These are phyloP conservation scores for Linaria vulgaris DNA, from an alignment of 257 asterid species.

Conservation along the genomic window DNA sequence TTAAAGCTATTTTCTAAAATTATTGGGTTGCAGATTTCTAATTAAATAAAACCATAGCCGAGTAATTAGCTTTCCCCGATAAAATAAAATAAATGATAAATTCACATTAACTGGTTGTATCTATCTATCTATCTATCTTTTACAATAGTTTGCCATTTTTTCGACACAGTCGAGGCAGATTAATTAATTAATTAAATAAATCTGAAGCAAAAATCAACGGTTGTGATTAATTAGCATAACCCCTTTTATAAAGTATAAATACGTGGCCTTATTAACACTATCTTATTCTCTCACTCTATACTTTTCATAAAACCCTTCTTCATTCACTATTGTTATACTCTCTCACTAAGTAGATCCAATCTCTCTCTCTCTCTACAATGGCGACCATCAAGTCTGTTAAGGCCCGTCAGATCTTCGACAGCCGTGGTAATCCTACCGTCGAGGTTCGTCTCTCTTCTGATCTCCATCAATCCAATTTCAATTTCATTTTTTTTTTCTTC, in stretches of 20 bases:
- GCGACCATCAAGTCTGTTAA: conserved; percentile 57
- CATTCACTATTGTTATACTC: background rate
- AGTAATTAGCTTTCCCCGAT: background rate
- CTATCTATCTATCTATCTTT: background rate
- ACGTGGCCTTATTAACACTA: background rate
- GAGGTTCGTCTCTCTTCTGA: conserved; percentile 48
- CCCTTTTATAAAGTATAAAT: conserved; percentile 38
- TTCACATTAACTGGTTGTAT: background rate
- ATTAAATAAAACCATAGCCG: background rate
- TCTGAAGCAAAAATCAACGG: conserved; percentile 38
- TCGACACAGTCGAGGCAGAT: conserved; percentile 32
- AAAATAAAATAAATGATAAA: background rate
- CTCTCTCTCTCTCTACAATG: conserved; percentile 31
- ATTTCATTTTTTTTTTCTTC: background rate
- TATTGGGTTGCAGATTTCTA: too few species aligned
- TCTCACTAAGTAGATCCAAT: conserved; percentile 18
- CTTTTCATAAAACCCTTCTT: background rate
- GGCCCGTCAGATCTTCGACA: conserved; percentile 91
- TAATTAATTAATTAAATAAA: too few species aligned
- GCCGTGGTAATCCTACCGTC: conserved; percentile 86
- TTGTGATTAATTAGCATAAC: conserved; percentile 34
- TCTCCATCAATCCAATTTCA: conserved; percentile 8
- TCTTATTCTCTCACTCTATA: background rate
- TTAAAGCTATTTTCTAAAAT: too few species aligned
- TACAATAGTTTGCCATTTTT: background rate